Percentiles rank a stretch among this genome's conserved stretches.
Evolutionary conservation across 768 basidiomycete genomes (phyloP).

Genomic region (Trametes villosa): DNA sequence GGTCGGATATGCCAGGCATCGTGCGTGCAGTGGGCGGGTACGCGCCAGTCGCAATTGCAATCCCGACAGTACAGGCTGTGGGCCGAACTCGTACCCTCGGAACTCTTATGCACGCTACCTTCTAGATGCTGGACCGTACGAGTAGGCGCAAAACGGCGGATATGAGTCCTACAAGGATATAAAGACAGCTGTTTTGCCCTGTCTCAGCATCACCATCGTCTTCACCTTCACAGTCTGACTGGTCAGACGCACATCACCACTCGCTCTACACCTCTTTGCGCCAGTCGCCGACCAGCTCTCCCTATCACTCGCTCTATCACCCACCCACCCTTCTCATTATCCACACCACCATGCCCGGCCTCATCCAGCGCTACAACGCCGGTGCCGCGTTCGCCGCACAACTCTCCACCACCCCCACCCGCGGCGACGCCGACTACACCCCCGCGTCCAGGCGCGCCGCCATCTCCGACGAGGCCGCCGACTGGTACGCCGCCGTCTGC

Average conservation of each 20-base stretch:
- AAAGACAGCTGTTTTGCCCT: not conserved
- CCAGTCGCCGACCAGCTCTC: not conserved
- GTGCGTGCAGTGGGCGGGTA: not conserved
- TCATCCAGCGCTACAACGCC: slow-evolving; percentile 19
- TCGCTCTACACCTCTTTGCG: not conserved
- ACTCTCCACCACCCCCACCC: slow-evolving; percentile 13
- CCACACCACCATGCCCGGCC: slow-evolving; percentile 12
- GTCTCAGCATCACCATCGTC: not conserved
- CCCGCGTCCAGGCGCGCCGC: not conserved
- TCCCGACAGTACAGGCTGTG: not conserved
- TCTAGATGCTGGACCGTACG: not conserved
- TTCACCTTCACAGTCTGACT: not conserved
- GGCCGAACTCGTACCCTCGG: not conserved
- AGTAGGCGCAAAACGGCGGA: not conserved
- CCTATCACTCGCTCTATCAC: not conserved
- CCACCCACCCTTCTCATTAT: not conserved
- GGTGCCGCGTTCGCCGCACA: slow-evolving; percentile 8
- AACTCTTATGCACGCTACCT: not conserved
- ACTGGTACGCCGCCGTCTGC: slow-evolving; percentile 19
- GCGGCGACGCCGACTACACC: not conserved
- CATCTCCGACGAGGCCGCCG: slow-evolving; percentile 10
- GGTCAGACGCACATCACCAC: slow-evolving; percentile 8
- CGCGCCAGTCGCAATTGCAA: not conserved
- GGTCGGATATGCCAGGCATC: not conserved
- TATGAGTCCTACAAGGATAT: not conserved